Base-by-base conservation (phyloP, 352 stramenopile species). In the Globisporangium viniferum region DNA sequence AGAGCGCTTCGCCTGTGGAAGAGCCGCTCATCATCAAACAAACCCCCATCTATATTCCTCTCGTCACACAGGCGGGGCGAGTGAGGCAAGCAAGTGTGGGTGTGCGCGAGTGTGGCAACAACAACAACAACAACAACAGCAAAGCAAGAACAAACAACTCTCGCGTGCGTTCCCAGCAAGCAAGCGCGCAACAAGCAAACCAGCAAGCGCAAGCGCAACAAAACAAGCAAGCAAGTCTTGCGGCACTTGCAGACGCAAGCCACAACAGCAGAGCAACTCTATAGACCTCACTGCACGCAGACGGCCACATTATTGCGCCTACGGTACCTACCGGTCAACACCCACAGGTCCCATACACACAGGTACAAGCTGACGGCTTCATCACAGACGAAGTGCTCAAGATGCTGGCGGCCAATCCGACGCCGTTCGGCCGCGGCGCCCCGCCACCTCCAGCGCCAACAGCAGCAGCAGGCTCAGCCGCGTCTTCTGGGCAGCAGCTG, bases 21-120 rank as follows among this genome's bases (percentile, higher is more conserved):
- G 54, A 59, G 54, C 27, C 54, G 54, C 31, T 20, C 54, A 36
- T 36, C 54, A 36, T 33, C 54, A 59, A 14, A 59, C 27, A 22
- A 22, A 59, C 24, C 41, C 41, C 41, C 41, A 49, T 59, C 15
- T 46, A 46, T 46, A 46, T 46, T 22, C 9, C 24, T 39, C n/a
- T 59, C 54, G 54, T 41, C 56, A n/a, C 41, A 49, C 41, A 49
- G 41, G 41, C 41, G 41, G 41, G 41, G 41, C 41, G 20, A 49
- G 41, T 15, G 9, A n/a, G 41, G 41, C 39, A 48, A 48, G 39
- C 39, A 48, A 48, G 39, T 48, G 39, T 20, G 39, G 12, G 39
- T 18, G 35, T 39, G 39, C 39, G 39, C 5, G 39, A 20, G 39
- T 48, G 39, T 12, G 39, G 12, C 55, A 35, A 35, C 51, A 57